phyloP scores from a whole-genome alignment of 2,329 filamentous ascomycete genomes.

The Cytospora piceicola region DNA sequence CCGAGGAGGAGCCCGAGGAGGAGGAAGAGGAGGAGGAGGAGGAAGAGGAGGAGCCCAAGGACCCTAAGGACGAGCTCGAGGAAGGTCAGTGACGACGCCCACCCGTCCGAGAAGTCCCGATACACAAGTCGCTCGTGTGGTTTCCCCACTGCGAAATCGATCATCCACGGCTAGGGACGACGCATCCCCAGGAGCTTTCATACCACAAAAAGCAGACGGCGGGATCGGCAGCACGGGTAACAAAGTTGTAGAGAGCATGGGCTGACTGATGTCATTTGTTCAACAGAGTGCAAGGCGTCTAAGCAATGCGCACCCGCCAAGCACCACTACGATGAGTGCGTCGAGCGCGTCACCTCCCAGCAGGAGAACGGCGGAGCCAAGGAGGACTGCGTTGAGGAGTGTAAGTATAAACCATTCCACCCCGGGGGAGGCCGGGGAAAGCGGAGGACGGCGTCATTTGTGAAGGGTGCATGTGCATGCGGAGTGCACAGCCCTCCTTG shows the following conservation, averaged over 20 bases:
- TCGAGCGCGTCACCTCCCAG: slow-evolving; percentile 80
- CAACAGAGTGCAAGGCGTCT: slow-evolving; percentile 86
- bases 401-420: slow-evolving; percentile 61
- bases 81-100: slow-evolving; percentile 71
- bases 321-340: slow-evolving; percentile 98
- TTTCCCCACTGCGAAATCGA: neutral
- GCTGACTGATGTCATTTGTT: slow-evolving; percentile 25
- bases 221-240: neutral
- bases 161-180: neutral
- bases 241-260: neutral
- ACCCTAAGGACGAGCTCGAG: slow-evolving; percentile 86
- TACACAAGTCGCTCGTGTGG: neutral
- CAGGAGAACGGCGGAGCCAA: slow-evolving; percentile 73
- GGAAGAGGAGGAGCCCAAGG: slow-evolving; percentile 79
- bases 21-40: slow-evolving; percentile 80
- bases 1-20: slow-evolving; percentile 46
- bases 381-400: slow-evolving; percentile 99
- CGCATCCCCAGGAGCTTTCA: neutral
- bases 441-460: neutral
- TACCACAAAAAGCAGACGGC: neutral
- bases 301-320: slow-evolving; percentile 83
- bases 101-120: slow-evolving; percentile 9
- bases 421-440: slow-evolving; percentile 4
- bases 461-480: neutral
- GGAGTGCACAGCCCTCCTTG: neutral